A percentile compares a stretch with the other conserved stretches of the same genome.
These are phyloP conservation scores for Pecoramyces ruminantium DNA, from an alignment of 192 early-diverging fungal genomes.

Conservation along the genomic window DNA sequence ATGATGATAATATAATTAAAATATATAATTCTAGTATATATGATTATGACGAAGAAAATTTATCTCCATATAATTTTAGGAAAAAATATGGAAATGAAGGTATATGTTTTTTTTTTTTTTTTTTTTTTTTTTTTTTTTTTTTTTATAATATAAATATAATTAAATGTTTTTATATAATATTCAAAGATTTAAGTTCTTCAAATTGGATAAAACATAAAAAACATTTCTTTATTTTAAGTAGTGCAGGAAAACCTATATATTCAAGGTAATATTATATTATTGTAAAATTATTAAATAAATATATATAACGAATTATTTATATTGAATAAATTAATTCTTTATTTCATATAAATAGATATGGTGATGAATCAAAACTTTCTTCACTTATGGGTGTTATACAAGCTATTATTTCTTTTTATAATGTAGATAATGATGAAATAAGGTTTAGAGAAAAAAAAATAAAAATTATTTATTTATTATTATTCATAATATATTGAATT, in stretches of 20 bases:
- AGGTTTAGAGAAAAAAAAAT: slow-evolving; percentile 13
- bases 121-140: too few species aligned
- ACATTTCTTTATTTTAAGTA: slow-evolving; percentile 85
- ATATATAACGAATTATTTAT: too few species aligned
- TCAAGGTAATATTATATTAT: slow-evolving; percentile 28
- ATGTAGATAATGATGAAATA: slow-evolving; percentile 61
- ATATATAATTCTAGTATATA: not conserved
- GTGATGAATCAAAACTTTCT: slow-evolving; percentile 74
- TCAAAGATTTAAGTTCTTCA: not conserved
- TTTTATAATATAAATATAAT: too few species aligned
- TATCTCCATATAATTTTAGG: not conserved
- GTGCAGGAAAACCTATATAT: slow-evolving; percentile 90
- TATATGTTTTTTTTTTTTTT: not conserved
- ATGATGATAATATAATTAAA: not conserved
- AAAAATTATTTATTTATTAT: not conserved
- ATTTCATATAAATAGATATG: slow-evolving; percentile 29
- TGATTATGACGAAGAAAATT: not conserved
- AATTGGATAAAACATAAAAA: slow-evolving; percentile 44
- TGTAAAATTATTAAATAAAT: not conserved
- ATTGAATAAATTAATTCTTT: too few species aligned
- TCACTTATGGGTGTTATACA: slow-evolving; percentile 79
- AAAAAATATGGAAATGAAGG: not conserved
- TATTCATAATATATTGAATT: slow-evolving; percentile 4
- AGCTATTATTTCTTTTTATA: slow-evolving; percentile 72
- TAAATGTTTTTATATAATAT: too few species aligned